A percentile compares a stretch with the other conserved stretches of the same genome.
Evolutionary conservation across 2,329 filamentous ascomycete genomes (phyloP).

Genomic region (Mycosphaerella arachidis): DNA sequence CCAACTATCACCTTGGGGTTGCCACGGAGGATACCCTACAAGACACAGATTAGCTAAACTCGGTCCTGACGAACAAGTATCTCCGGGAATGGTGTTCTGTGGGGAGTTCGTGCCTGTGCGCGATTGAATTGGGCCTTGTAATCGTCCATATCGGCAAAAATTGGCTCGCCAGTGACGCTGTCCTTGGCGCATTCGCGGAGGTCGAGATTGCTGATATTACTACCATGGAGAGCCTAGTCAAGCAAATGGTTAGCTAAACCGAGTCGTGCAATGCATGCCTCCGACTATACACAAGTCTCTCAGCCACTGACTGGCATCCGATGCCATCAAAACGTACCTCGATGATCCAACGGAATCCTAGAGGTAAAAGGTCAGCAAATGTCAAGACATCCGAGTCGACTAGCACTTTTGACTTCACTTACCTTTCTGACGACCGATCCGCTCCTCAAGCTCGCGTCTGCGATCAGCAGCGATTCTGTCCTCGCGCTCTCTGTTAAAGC

Average conservation of each 20-base stretch:
- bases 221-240: conserved; percentile 36
- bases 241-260: too few species aligned
- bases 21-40: conserved; percentile 36
- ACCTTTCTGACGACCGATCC: conserved; percentile 41
- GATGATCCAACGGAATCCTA: conserved; percentile 46
- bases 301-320: too few species aligned
- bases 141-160: conserved; percentile 35
- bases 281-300: too few species aligned
- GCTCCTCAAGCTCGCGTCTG: conserved; percentile 37
- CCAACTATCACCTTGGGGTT: conserved; percentile 54
- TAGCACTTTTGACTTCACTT: background rate
- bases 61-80: too few species aligned
- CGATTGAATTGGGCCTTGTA: conserved; percentile 37
- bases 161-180: conserved; percentile 31
- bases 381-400: background rate
- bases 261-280: too few species aligned
- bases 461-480: conserved; percentile 37
- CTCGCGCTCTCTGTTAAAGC: conserved; percentile 42
- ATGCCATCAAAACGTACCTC: conserved; percentile 25
- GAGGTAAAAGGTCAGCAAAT: too few species aligned
- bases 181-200: conserved; percentile 35
- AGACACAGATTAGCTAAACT: too few species aligned
- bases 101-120: conserved; percentile 26
- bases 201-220: conserved; percentile 36
- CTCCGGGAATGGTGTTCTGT: too few species aligned